These are phyloP conservation scores for Psophocarpus tetragonolobus DNA, from an alignment of 306 rosid genomes.

Conservation along the genomic window DNA sequence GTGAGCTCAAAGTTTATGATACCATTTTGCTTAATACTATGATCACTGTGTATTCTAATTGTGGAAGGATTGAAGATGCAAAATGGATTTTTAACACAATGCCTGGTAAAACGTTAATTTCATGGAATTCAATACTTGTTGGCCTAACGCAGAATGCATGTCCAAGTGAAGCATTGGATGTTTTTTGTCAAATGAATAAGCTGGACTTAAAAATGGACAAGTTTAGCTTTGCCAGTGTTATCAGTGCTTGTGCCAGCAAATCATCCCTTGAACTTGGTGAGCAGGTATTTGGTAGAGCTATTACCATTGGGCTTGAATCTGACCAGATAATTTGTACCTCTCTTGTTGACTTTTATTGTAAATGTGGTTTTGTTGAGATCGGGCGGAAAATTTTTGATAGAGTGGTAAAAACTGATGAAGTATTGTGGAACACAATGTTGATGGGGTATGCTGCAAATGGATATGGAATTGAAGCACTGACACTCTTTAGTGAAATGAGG, in stretches of 20 bases:
- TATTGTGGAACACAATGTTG: conserved; percentile 80
- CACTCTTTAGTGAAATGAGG: conserved; percentile 61
- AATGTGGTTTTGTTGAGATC: conserved; percentile 67
- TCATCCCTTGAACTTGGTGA: conserved; percentile 70
- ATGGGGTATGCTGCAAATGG: conserved; percentile 90
- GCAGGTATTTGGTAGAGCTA: conserved; percentile 66
- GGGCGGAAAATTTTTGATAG: conserved; percentile 58
- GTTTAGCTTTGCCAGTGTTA: conserved; percentile 70
- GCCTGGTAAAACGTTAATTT: conserved; percentile 61
- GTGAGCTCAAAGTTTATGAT: conserved; percentile 62
- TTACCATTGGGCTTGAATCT: conserved; percentile 56
- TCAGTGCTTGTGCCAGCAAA: conserved; percentile 70
- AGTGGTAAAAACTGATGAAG: conserved; percentile 62
- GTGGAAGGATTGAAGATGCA: conserved; percentile 80
- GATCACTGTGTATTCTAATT: conserved; percentile 68
- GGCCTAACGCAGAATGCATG: conserved; percentile 69
- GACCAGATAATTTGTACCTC: conserved; percentile 62
- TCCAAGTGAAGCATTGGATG: conserved; percentile 63
- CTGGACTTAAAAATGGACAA: conserved; percentile 58
- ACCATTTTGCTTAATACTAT: conserved; percentile 69
- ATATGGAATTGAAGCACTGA: conserved; percentile 63
- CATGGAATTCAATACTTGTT: conserved; percentile 81
- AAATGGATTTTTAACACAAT: conserved; percentile 55
- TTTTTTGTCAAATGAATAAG: conserved; percentile 59
- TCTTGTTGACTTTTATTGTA: conserved; percentile 74